These are phyloP conservation scores for Tolypocladium endophyticum DNA, from an alignment of 2,329 filamentous ascomycete species.

Conservation along the genomic window DNA sequence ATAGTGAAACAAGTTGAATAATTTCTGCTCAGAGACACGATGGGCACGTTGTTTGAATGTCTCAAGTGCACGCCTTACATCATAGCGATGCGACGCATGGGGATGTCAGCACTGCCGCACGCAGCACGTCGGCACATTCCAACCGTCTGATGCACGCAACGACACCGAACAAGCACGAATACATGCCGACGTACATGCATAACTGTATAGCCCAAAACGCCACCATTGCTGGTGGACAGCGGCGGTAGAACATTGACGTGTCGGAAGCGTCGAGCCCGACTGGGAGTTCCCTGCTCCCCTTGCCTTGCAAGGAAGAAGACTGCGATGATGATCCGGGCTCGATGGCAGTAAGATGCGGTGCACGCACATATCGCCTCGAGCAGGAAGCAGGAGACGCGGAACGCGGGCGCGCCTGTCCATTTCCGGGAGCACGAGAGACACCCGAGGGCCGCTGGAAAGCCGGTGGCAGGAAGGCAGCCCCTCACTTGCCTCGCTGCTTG, in stretches of 20 bases:
- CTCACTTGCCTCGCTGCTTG: not conserved
- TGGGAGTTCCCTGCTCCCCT: not conserved
- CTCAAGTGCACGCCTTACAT: not conserved
- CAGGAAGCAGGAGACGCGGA: not conserved
- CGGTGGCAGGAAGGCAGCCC: not conserved
- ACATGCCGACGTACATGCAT: not conserved
- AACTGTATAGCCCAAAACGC: not conserved
- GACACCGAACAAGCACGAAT: not conserved
- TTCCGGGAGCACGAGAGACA: not conserved
- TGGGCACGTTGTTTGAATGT: not conserved
- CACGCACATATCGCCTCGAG: not conserved
- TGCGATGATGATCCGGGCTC: not conserved
- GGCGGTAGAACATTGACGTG: not conserved
- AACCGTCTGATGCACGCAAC: not conserved
- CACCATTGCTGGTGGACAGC: not conserved
- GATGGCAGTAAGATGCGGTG: not conserved
- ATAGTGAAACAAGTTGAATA: not conserved
- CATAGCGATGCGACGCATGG: not conserved
- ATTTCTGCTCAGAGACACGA: not conserved
- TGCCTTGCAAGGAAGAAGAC: too few species aligned
- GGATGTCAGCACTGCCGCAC: not conserved
- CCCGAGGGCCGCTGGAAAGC: not conserved
- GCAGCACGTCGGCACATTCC: not conserved
- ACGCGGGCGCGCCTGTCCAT: not conserved
- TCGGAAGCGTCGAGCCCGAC: not conserved